Percentiles rank a stretch among this genome's conserved stretches.
phyloP scores from a whole-genome alignment of 257 asterid genomes.

The Nicotiana paniculata region DNA sequence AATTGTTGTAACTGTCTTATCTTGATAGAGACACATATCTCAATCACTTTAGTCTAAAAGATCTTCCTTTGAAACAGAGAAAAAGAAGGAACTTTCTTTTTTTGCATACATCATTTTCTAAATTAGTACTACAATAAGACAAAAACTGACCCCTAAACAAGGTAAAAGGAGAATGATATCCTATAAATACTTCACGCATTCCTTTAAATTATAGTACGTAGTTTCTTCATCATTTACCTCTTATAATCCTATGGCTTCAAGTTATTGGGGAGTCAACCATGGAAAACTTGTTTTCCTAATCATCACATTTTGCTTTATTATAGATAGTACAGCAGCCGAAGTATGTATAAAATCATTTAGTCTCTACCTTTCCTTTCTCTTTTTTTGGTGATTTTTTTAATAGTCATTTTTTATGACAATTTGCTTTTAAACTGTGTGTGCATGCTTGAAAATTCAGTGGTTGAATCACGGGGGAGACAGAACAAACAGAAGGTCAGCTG shows the following conservation, averaged over 20 bases:
- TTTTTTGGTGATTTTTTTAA: neutral
- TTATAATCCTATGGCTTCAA: neutral
- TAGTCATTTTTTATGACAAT: neutral
- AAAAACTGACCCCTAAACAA: neutral
- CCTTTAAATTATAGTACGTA: neutral
- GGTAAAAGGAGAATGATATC: neutral
- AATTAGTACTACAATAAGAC: neutral
- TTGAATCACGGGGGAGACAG: constrained; percentile 59
- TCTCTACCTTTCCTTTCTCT: neutral
- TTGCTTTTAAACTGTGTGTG: neutral
- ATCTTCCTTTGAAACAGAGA: neutral
- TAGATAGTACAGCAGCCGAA: constrained; percentile 30
- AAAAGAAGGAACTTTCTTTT: neutral
- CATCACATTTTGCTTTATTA: constrained; percentile 15
- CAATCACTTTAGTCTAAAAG: neutral
- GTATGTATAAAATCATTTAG: constrained; percentile 20
- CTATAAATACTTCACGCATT: neutral
- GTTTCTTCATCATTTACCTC: neutral
- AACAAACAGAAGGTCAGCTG: constrained; percentile 40
- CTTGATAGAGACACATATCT: neutral
- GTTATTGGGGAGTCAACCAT: neutral
- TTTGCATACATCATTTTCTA: neutral
- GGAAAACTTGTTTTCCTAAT: constrained; percentile 8
- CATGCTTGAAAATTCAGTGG: constrained; percentile 38
- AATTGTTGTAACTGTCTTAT: neutral